phyloP scores from a whole-genome alignment of 352 stramenopile genomes.

The Globisporangium echinulatum region DNA sequence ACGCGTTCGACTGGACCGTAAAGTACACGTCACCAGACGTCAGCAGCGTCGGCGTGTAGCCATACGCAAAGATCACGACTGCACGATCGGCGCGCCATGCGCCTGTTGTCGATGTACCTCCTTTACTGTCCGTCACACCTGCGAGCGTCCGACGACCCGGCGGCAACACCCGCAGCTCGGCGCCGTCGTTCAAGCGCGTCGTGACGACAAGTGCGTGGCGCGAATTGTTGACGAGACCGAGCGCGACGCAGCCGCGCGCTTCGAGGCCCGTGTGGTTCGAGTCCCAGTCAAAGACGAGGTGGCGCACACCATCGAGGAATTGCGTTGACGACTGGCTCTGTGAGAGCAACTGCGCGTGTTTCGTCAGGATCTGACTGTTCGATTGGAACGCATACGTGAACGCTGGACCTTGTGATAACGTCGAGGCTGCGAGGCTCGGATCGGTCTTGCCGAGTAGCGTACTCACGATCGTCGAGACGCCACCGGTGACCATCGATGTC shows the following conservation, averaged over 20 bases:
- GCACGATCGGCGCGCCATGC: constrained; percentile 61
- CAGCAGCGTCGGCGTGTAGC: constrained; percentile 78
- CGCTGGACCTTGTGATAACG: constrained; percentile 6
- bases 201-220: constrained; percentile 68
- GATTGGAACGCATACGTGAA: constrained; percentile 71
- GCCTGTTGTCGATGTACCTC: constrained; percentile 6
- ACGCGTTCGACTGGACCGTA: constrained; percentile 76
- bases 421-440: constrained; percentile 26
- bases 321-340: constrained; percentile 40
- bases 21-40: constrained; percentile 84
- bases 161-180: constrained; percentile 62
- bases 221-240: constrained; percentile 78
- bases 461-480: constrained; percentile 70
- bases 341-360: constrained; percentile 52
- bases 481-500: constrained; percentile 71
- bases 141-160: constrained; percentile 46
- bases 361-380: constrained; percentile 65
- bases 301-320: constrained; percentile 57
- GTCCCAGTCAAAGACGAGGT: constrained; percentile 83
- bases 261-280: constrained; percentile 79
- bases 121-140: constrained; percentile 27
- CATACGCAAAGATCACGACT: constrained; percentile 76
- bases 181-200: constrained; percentile 63
- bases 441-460: constrained; percentile 81
- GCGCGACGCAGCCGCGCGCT: constrained; percentile 63